Evolutionary conservation across 2,329 filamentous ascomycete species (phyloP).

Genomic region (Cordyceps cateniannulata): DNA sequence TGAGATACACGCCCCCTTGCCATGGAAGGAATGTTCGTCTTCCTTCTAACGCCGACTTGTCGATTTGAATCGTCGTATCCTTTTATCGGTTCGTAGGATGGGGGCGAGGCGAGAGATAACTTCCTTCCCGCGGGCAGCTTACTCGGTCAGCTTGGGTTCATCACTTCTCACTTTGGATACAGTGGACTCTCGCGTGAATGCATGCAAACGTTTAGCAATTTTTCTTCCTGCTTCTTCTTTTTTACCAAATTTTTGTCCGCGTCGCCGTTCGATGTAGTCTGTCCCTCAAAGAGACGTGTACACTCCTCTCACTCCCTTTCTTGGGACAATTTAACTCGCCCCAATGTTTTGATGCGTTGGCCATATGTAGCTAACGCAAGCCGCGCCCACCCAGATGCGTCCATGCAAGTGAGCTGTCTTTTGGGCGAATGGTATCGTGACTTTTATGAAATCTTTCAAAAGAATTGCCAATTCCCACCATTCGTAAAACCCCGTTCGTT

Average conservation of each 20-base stretch:
- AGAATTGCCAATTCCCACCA: not conserved
- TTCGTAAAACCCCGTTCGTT: not conserved
- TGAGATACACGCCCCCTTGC: conserved; percentile 6
- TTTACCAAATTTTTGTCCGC: not conserved
- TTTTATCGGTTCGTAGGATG: not conserved
- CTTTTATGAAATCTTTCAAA: not conserved
- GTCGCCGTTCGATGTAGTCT: not conserved
- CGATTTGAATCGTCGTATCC: not conserved
- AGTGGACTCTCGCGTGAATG: not conserved
- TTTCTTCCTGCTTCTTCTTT: not conserved
- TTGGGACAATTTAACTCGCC: conserved; percentile 2
- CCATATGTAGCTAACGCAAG: conserved; percentile 13
- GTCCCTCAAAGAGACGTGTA: not conserved
- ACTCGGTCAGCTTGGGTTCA: not conserved
- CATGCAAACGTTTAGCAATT: not conserved
- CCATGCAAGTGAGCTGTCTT: conserved; percentile 8
- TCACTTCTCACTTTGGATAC: conserved; percentile 5
- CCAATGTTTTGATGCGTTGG: conserved; percentile 14
- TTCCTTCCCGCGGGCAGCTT: not conserved
- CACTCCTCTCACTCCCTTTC: not conserved
- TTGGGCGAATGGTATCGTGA: not conserved
- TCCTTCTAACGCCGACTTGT: not conserved
- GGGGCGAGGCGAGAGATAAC: not conserved
- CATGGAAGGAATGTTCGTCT: not conserved
- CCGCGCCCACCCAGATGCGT: conserved; percentile 10